Evolutionary conservation across 139 green algal species (phyloP).

Genomic region (Yamagishiella unicocca): DNA sequence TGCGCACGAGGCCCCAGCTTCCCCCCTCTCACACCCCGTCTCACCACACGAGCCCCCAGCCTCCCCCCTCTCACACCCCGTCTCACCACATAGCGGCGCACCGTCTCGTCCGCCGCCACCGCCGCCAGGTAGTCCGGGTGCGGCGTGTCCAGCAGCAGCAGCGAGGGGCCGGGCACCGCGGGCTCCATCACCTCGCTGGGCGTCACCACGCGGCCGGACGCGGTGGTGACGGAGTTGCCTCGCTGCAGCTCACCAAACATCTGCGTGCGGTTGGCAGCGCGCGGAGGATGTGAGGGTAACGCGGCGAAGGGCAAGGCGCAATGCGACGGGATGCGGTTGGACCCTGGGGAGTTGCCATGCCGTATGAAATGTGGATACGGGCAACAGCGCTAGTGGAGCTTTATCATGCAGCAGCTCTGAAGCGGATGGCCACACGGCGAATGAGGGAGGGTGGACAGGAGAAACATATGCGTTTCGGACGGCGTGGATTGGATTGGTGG

Average conservation of each 20-base stretch:
- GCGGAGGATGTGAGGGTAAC: background rate
- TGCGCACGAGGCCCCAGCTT: no score
- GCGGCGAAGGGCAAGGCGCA: background rate
- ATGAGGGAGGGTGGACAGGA: no score
- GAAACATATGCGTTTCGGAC: no score
- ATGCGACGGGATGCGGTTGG: no score
- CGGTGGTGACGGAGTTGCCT: conserved; percentile 73
- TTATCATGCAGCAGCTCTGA: no score
- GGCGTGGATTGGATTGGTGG: no score
- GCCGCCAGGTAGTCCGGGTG: conserved; percentile 55
- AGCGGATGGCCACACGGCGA: no score
- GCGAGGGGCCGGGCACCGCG: conserved; percentile 73
- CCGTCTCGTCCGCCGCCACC: conserved; percentile 35
- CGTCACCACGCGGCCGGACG: conserved; percentile 65
- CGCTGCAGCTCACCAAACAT: conserved; percentile 82
- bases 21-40: no score
- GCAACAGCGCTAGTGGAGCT: no score
- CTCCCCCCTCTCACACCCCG: background rate
- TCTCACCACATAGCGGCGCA: conserved; percentile 10
- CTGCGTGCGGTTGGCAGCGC: conserved; percentile 37
- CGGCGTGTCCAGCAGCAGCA: conserved; percentile 93
- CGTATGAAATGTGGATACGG: no score
- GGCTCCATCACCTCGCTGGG: conserved; percentile 86
- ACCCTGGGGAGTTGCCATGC: no score
- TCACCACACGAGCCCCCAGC: no score